Evolutionary conservation across 371 early-diverging fungal species (phyloP), one percentile per base, ranked within the genome.

Genomic region (Mucor irregularis): DNA sequence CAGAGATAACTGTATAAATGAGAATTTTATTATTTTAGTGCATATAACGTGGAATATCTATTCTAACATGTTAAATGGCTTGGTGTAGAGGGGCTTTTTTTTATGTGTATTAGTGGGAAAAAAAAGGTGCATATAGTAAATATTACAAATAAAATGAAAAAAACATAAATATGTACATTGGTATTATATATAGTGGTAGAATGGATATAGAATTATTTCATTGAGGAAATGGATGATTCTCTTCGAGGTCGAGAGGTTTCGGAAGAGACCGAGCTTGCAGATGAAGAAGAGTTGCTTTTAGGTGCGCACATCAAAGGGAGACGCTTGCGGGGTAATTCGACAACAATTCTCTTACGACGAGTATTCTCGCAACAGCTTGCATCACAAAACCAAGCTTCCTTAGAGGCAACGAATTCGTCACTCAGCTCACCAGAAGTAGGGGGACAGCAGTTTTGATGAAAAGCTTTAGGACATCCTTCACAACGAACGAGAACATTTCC

Each of bases 381-480:
- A 50, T 87, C 87, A 69, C 91, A 93, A 71, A 81, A 91, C 89
- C 89, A 93, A 25, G 78, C 60, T 24, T 77, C 73, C 19, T 69
- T 66, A 33, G 69, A 61, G 11, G 70, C 37, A 0, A 82, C 79
- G 43, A 79, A 65, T 10, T 73, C 70, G 52, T 82, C 82, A 34
- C 72, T 62, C n/a, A 88, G 64, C 24, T 73, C 69, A 26, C 62
- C 67, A 13, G 74, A 64, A 49, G 75, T 71, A 8, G 54, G n/a
- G n/a, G n/a, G 37, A 14, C 47, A 39, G 66, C 94, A 93, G 24
- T 78, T 56, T 64, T 90, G 88, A 63, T 93, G 93, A 64, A 83
- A 90, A 4, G 92, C 90, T 43, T 87, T 86, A 37, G 89, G 91
- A 58, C 95, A 94, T 14, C 93, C 95, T 62, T 92, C 90, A 62